Evolutionary conservation across 371 early-diverging fungal genomes (phyloP).

Genomic region (Lichtheimia corymbifera): DNA sequence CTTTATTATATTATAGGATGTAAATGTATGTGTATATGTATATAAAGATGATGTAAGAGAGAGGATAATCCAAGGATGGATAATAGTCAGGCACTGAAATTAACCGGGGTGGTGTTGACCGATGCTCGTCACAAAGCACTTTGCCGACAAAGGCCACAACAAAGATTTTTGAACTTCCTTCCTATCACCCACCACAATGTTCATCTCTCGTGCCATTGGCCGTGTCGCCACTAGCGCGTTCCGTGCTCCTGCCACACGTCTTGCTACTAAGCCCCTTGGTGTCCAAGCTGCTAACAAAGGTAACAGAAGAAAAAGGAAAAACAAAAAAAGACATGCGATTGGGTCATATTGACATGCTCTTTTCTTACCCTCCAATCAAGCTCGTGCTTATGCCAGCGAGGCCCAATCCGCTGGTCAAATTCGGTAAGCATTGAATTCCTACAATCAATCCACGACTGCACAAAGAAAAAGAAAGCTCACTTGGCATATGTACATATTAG

Average conservation of each 20-base stretch:
- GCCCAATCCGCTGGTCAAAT: conserved; percentile 44
- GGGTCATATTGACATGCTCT: background rate
- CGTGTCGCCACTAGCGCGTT: conserved; percentile 32
- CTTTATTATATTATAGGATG: too few relatives aligned
- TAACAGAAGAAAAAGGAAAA: conserved; percentile 1
- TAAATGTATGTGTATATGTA: too few relatives aligned
- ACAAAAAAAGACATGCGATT: background rate
- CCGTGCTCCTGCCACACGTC: conserved; percentile 26
- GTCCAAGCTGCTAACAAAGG: conserved; percentile 22
- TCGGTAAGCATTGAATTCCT: conserved; percentile 40
- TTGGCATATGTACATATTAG: conserved; percentile 9
- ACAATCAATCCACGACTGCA: too few relatives aligned
- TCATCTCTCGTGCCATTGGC: conserved; percentile 38
- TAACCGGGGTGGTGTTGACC: too few relatives aligned
- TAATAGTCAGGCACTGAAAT: too few relatives aligned
- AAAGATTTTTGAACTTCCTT: conserved; percentile 6
- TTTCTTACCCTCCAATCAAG: conserved; percentile 12
- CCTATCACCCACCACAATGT: conserved; percentile 18
- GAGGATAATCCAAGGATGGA: too few relatives aligned
- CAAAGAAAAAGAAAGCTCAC: background rate
- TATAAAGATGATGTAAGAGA: too few relatives aligned
- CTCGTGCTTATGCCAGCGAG: conserved; percentile 40
- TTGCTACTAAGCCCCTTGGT: conserved; percentile 27
- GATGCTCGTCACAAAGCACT: too few relatives aligned
- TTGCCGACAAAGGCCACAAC: background rate